These are phyloP conservation scores for Trichocladium antarcticum DNA, from an alignment of 495 filamentous ascomycete genomes.

Conservation along the genomic window DNA sequence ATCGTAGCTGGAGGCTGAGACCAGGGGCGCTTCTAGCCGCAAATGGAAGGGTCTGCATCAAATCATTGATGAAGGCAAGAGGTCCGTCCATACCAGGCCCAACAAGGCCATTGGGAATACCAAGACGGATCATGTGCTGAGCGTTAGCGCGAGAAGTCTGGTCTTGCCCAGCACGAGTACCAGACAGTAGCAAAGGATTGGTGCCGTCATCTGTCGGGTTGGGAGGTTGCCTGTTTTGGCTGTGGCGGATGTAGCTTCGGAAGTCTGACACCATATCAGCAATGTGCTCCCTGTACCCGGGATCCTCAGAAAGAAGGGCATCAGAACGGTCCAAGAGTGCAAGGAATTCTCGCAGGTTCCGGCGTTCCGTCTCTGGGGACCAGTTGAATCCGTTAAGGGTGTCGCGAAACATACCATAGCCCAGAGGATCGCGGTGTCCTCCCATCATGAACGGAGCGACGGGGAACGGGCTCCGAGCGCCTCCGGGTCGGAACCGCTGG, in stretches of 20 bases:
- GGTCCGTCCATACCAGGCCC: constrained; percentile 24
- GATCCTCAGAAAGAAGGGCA: no score
- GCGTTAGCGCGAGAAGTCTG: constrained; percentile 23
- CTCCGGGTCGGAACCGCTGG: constrained; percentile 22
- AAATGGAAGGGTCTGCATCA: constrained; percentile 24
- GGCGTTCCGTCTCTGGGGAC: no score
- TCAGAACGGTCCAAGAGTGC: no score
- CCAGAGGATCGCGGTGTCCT: constrained; percentile 34
- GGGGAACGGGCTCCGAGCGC: constrained; percentile 27
- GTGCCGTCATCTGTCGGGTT: constrained; percentile 56
- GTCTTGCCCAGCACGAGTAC: constrained; percentile 27
- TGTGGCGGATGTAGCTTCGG: constrained; percentile 26
- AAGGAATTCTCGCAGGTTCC: no score
- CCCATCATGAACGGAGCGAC: constrained; percentile 35
- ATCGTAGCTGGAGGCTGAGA: constrained; percentile 36
- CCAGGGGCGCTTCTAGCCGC: constrained; percentile 29
- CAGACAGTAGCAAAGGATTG: constrained; percentile 60
- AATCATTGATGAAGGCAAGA: constrained; percentile 34
- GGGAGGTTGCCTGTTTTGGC: constrained; percentile 18
- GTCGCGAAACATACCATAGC: constrained; percentile 26
- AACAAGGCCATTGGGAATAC: constrained; percentile 21
- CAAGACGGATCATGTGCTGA: constrained; percentile 27
- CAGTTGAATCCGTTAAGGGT: no score
- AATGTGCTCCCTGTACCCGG: no score
- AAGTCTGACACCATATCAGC: constrained; percentile 27